Percentiles rank a stretch among this genome's conserved stretches.
phyloP scores from a whole-genome alignment of 2,329 filamentous ascomycete species.

The Bisporella sp. region DNA sequence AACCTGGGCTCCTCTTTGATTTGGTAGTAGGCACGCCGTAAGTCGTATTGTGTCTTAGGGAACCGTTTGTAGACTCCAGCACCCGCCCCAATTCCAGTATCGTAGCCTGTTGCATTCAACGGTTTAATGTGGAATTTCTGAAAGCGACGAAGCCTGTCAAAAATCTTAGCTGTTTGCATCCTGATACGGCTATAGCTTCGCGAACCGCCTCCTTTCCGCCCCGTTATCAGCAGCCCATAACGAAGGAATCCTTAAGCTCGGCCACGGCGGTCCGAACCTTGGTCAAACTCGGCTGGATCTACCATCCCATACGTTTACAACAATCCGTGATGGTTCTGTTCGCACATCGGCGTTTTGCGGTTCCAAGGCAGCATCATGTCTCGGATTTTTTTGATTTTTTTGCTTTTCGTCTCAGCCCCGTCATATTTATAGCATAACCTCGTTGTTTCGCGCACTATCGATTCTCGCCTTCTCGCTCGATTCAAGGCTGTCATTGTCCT shows the following conservation, averaged over 20 bases:
- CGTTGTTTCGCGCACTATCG: neutral
- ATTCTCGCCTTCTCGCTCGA: constrained; percentile 3
- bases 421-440: constrained; percentile 4
- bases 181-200: constrained; percentile 8
- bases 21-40: too few relatives aligned
- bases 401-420: neutral
- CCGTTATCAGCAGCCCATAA: constrained; percentile 3
- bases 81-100: too few relatives aligned
- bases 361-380: constrained; percentile 7
- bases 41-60: too few relatives aligned
- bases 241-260: constrained; percentile 4
- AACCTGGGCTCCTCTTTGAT: too few relatives aligned
- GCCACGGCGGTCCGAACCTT: constrained; percentile 4
- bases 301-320: constrained; percentile 6
- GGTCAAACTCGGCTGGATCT: constrained; percentile 6
- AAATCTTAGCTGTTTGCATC: neutral
- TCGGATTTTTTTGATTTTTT: constrained; percentile 2
- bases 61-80: too few relatives aligned
- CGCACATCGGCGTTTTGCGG: constrained; percentile 2
- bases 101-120: too few relatives aligned
- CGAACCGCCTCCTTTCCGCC: constrained; percentile 4
- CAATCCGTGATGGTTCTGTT: constrained; percentile 2
- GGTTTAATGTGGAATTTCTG: too few relatives aligned
- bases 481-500: constrained; percentile 2
- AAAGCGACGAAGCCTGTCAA: neutral